Evolutionary conservation across 2,329 filamentous ascomycete genomes (phyloP).

Genomic region (Verticillium albo-atrum): DNA sequence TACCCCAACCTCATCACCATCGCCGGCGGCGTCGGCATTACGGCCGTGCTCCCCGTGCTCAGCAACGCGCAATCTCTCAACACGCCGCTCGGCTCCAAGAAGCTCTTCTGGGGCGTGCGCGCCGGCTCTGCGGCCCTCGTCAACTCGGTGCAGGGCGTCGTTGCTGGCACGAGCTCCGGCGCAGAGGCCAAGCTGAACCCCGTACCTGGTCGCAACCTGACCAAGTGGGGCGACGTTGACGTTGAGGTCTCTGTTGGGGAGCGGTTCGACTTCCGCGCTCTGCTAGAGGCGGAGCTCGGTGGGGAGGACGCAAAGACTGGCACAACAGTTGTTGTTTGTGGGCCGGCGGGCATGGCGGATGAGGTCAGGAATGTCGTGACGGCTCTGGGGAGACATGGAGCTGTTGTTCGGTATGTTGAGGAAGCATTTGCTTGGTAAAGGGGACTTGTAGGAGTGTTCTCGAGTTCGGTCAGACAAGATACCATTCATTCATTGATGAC

Average conservation of each 20-base stretch:
- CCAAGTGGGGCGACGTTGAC: constrained; percentile 20
- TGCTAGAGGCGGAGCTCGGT: constrained; percentile 18
- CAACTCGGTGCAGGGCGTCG: constrained; percentile 17
- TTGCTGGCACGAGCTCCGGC: not conserved
- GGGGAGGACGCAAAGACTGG: constrained; percentile 10
- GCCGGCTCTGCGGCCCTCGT: constrained; percentile 14
- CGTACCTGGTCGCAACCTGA: not conserved
- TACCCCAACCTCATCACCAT: constrained; percentile 20
- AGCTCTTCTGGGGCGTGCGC: constrained; percentile 24
- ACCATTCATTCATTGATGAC: too few species aligned
- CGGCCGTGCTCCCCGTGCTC: constrained; percentile 20
- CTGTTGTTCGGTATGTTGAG: constrained; percentile 17
- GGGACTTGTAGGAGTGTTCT: not conserved
- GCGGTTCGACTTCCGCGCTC: constrained; percentile 18
- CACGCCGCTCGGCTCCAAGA: constrained; percentile 17
- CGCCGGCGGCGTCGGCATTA: constrained; percentile 25
- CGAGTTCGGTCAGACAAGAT: too few species aligned
- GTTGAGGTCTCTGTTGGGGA: constrained; percentile 22
- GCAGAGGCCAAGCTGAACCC: not conserved
- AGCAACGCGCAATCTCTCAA: constrained; percentile 14
- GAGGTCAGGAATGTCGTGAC: constrained; percentile 20
- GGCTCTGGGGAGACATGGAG: constrained; percentile 18
- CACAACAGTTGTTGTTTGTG: constrained; percentile 23
- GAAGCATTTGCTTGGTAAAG: constrained; percentile 8
- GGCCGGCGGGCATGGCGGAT: constrained; percentile 22